Evolutionary conservation across 139 green algal genomes (phyloP).

Genomic region (Tetradesmus lagerheimii): DNA sequence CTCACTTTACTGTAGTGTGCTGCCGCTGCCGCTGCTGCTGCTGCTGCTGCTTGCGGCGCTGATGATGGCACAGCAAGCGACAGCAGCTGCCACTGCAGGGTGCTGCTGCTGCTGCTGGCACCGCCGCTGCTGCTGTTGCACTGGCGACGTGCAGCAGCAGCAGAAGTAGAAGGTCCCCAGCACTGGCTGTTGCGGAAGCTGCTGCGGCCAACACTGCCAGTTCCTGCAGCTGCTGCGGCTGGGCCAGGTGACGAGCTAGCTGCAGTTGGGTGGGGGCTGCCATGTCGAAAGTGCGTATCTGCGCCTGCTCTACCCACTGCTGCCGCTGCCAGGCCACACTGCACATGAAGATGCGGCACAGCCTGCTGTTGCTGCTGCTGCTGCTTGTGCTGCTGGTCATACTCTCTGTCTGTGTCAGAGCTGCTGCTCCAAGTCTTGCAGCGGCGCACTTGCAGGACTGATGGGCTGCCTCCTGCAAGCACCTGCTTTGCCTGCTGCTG

Average conservation of each 20-base stretch:
- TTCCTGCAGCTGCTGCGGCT: neutral
- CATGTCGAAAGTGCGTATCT: too few relatives aligned
- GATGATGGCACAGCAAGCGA: neutral
- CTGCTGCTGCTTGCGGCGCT: neutral
- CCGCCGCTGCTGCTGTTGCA: neutral
- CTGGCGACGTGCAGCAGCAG: neutral
- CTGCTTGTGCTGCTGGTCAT: neutral
- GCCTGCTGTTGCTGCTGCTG: constrained; percentile 13
- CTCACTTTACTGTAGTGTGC: neutral
- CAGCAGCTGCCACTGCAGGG: neutral
- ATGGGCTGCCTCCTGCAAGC: neutral
- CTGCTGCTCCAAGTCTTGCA: neutral
- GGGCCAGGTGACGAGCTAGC: neutral
- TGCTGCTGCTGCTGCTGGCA: neutral
- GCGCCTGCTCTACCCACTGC: neutral
- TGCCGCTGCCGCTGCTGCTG: constrained; percentile 3
- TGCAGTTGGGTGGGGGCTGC: neutral
- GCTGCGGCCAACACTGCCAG: neutral
- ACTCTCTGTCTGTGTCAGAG: neutral
- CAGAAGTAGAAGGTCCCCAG: neutral
- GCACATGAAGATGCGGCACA: neutral
- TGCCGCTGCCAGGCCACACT: neutral
- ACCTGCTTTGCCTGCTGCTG: neutral
- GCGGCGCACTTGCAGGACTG: neutral
- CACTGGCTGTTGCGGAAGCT: neutral